A percentile compares a stretch with the other conserved stretches of the same genome.
These are phyloP conservation scores for Nepenthes alata DNA, from an alignment of 179 eudicot genomes.

Conservation along the genomic window DNA sequence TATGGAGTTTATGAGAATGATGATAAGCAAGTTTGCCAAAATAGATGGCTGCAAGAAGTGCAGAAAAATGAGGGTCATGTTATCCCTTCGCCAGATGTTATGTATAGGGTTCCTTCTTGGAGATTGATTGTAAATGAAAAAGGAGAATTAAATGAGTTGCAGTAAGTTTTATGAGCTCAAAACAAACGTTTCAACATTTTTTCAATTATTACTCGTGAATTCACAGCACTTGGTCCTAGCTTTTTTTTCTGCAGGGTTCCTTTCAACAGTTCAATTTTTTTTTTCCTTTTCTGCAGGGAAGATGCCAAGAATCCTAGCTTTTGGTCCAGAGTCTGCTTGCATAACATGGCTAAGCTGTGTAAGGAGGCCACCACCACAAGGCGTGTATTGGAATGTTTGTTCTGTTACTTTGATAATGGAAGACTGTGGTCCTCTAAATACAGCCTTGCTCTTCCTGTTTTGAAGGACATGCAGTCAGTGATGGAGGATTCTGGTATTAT, in stretches of 20 bases:
- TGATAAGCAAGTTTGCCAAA: constrained; percentile 19
- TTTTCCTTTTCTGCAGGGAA: constrained; percentile 39
- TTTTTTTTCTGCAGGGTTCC: too few species aligned
- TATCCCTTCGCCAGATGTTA: constrained; percentile 33
- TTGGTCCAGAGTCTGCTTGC: constrained; percentile 91
- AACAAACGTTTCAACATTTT: not conserved
- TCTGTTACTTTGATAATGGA: constrained; percentile 75
- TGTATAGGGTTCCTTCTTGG: constrained; percentile 65
- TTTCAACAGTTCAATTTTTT: too few species aligned
- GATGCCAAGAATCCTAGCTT: constrained; percentile 59
- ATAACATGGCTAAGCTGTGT: constrained; percentile 90
- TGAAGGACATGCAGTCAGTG: constrained; percentile 72
- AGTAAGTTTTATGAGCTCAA: constrained; percentile 28
- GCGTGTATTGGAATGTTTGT: constrained; percentile 79
- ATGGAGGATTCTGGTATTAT: constrained; percentile 72
- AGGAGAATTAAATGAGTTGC: constrained; percentile 62
- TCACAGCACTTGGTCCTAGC: not conserved
- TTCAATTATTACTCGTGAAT: not conserved
- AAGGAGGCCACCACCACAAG: constrained; percentile 92
- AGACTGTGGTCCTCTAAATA: constrained; percentile 56
- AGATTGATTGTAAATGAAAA: constrained; percentile 49
- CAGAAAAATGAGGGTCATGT: constrained; percentile 34
- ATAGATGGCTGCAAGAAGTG: constrained; percentile 59
- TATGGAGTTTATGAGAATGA: constrained; percentile 28
- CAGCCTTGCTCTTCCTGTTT: constrained; percentile 78